Percentiles rank a stretch among this genome's conserved stretches.
phyloP scores from a whole-genome alignment of 75 land plant genomes.

The Sequoiadendron giganteum region DNA sequence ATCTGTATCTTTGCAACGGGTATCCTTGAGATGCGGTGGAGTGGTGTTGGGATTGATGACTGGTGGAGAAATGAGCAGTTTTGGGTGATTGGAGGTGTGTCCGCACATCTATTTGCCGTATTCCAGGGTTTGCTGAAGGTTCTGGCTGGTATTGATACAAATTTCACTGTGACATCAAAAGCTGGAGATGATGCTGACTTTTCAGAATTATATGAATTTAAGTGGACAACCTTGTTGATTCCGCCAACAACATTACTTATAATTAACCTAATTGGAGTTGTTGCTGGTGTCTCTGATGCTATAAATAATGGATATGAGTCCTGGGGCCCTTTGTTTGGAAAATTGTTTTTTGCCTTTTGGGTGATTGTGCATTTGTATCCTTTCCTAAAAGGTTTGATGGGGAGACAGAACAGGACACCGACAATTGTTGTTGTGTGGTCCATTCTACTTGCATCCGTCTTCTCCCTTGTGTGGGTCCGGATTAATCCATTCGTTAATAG shows the following conservation, averaged over 20 bases:
- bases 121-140: conserved; percentile 67
- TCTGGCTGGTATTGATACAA: conserved; percentile 60
- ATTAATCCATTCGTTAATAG: conserved; percentile 56
- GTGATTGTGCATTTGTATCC: conserved; percentile 73
- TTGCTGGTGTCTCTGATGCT: conserved; percentile 67
- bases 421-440: conserved; percentile 72
- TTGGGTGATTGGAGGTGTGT: conserved; percentile 78
- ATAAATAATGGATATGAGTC: conserved; percentile 73
- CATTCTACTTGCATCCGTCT: conserved; percentile 64
- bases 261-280: conserved; percentile 64
- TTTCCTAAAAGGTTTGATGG: conserved; percentile 66
- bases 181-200: conserved; percentile 58
- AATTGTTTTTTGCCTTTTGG: conserved; percentile 72
- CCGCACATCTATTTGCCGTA: conserved; percentile 67
- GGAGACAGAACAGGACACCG: conserved; percentile 61
- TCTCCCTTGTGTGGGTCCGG: conserved; percentile 64
- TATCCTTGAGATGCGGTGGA: conserved; percentile 75
- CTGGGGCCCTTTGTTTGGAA: conserved; percentile 75
- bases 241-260: conserved; percentile 69
- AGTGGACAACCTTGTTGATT: conserved; percentile 71
- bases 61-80: conserved; percentile 86
- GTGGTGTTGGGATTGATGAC: conserved; percentile 64
- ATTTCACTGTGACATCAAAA: conserved; percentile 68
- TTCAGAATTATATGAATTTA: conserved; percentile 60
- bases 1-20: conserved; percentile 63